Percentiles rank a stretch among this genome's conserved stretches.
Conservation (phyloP, 2,329 filamentous ascomycete species). For the Nothomitra cinnamomea region DNA sequence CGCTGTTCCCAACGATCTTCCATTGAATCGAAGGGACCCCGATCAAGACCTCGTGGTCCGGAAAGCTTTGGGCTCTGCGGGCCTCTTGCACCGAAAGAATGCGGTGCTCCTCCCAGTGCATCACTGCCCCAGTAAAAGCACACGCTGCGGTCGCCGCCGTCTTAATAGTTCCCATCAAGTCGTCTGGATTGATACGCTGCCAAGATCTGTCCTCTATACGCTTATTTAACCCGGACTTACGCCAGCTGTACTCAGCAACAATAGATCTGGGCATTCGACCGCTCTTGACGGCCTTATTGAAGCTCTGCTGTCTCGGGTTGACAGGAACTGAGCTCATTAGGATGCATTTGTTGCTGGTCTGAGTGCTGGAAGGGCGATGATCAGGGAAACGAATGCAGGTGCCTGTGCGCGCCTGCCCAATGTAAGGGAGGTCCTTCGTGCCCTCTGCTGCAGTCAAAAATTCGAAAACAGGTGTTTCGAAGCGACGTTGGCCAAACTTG, state of each 20-base stretch:
- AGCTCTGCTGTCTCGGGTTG: slow-evolving; percentile 23
- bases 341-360: slow-evolving; percentile 23
- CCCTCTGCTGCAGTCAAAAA: slow-evolving; percentile 36
- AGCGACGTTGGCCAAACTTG: slow-evolving; percentile 36
- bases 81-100: slow-evolving; percentile 48
- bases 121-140: slow-evolving; percentile 31
- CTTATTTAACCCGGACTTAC: slow-evolving; percentile 5
- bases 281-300: neutral
- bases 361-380: slow-evolving; percentile 36
- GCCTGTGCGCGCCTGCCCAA: slow-evolving; percentile 43
- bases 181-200: slow-evolving; percentile 33
- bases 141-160: slow-evolving; percentile 37
- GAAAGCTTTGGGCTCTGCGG: slow-evolving; percentile 51
- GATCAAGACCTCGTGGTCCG: slow-evolving; percentile 52
- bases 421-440: slow-evolving; percentile 40
- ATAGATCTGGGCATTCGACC: neutral
- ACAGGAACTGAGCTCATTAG: slow-evolving; percentile 43
- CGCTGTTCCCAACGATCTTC: slow-evolving; percentile 59
- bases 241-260: slow-evolving; percentile 9
- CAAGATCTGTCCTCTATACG: slow-evolving; percentile 23
- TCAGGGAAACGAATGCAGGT: slow-evolving; percentile 50
- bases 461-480: slow-evolving; percentile 40
- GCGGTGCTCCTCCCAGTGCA: slow-evolving; percentile 53
- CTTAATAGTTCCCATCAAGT: slow-evolving; percentile 44
- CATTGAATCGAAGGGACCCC: slow-evolving; percentile 39